These are phyloP conservation scores for Cajanus cajan DNA, from an alignment of 306 rosid genomes.

Conservation along the genomic window DNA sequence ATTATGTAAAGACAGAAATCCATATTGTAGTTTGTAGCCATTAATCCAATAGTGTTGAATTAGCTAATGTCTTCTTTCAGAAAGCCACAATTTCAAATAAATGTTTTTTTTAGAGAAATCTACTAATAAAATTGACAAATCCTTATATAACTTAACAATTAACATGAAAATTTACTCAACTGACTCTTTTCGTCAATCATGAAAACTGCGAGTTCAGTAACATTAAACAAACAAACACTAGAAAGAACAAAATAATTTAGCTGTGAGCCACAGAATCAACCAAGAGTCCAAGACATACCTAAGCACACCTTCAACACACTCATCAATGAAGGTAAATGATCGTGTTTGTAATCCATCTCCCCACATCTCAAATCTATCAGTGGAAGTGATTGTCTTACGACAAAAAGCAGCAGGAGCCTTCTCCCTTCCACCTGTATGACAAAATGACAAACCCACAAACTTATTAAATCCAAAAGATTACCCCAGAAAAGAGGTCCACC, in stretches of 20 bases:
- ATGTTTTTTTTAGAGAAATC: background rate
- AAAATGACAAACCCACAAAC: conserved; percentile 14
- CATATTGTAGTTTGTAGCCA: background rate
- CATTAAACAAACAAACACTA: background rate
- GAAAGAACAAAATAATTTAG: background rate
- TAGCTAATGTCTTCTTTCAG: background rate
- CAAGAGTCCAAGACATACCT: conserved; percentile 48
- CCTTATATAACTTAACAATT: background rate
- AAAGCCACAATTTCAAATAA: background rate
- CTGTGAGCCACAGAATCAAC: conserved; percentile 4
- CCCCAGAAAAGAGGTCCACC: background rate
- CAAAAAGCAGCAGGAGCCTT: conserved; percentile 99
- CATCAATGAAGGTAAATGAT: conserved; percentile 96
- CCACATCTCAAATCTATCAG: conserved; percentile 97
- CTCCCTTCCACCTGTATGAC: conserved; percentile 83
- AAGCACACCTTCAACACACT: conserved; percentile 98
- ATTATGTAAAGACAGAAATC: background rate
- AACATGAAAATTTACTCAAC: background rate
- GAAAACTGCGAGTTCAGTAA: background rate
- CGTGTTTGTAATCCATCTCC: conserved; percentile 97
- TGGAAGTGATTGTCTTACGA: conserved; percentile 76
- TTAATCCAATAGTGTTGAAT: background rate
- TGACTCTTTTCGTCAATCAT: background rate
- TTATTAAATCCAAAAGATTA: conserved; percentile 22
- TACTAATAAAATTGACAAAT: background rate